Evolutionary conservation across 2,329 filamentous ascomycete species (phyloP).

Genomic region (Verticillium isaacii): DNA sequence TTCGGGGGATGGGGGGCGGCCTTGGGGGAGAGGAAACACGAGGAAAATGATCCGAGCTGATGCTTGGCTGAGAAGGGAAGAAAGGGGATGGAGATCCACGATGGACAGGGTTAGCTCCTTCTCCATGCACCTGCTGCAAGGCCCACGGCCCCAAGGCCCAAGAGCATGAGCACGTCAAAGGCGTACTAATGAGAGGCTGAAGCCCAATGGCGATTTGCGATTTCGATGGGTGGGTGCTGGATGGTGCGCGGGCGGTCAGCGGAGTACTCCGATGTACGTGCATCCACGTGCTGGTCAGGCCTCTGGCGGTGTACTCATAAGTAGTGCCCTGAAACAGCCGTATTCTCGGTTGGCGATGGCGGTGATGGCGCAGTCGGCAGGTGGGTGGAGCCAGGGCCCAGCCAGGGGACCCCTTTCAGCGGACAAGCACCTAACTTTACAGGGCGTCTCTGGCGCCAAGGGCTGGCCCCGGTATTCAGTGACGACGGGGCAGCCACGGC

Average conservation of each 20-base stretch:
- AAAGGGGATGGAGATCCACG: not conserved
- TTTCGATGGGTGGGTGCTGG: not conserved
- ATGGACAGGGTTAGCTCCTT: not conserved
- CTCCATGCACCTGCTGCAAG: not conserved
- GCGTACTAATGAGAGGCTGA: not conserved
- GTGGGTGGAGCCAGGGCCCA: not conserved
- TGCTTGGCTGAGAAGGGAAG: not conserved
- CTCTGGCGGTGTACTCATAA: not conserved
- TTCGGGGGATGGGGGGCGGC: not conserved
- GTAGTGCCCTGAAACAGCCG: not conserved
- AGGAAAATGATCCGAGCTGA: not conserved
- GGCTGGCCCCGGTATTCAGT: not conserved
- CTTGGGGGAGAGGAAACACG: not conserved
- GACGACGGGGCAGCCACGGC: not conserved
- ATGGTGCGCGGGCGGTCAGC: not conserved
- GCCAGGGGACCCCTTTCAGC: not conserved
- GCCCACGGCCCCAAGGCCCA: not conserved
- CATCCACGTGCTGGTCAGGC: not conserved
- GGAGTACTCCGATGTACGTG: not conserved
- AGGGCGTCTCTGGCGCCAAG: not conserved
- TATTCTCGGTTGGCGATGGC: not conserved
- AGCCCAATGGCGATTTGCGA: not conserved
- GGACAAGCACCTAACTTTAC: not conserved
- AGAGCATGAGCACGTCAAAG: not conserved
- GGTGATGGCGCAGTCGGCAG: not conserved